Percentiles rank a stretch among this genome's conserved stretches.
Conservation (phyloP, 352 stramenopile species). For the Phytophthora parvispora region DNA sequence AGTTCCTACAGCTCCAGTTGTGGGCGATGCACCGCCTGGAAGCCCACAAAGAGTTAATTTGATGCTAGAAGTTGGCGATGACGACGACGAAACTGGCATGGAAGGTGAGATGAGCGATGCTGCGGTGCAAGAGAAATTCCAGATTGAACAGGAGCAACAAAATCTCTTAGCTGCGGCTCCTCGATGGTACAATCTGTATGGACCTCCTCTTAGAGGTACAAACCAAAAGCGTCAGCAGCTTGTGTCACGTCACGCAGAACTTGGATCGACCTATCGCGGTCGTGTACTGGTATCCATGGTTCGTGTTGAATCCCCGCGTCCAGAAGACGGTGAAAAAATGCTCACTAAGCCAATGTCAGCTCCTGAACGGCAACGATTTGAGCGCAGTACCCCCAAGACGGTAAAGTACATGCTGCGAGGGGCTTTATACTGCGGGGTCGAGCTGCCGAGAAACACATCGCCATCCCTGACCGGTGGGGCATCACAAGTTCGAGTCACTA, state of each 20-base stretch:
- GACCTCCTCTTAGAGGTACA: conserved; percentile 66
- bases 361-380: conserved; percentile 8
- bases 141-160: conserved; percentile 25
- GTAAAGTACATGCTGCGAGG: conserved; percentile 77
- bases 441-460: conserved; percentile 44
- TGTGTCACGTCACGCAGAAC: conserved; percentile 71
- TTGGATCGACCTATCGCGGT: conserved; percentile 85
- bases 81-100: not conserved
- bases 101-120: conserved; percentile 6
- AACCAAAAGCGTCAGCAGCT: conserved; percentile 64
- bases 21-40: not conserved
- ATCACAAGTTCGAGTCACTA: conserved; percentile 55
- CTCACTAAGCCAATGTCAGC: conserved; percentile 60
- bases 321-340: conserved; percentile 69
- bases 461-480: conserved; percentile 10
- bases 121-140: conserved; percentile 3
- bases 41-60: conserved; percentile 9
- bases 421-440: conserved; percentile 65
- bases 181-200: conserved; percentile 90
- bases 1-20: conserved; percentile 33
- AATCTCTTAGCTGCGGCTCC: conserved; percentile 16
- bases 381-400: conserved; percentile 43
- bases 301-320: conserved; percentile 47
- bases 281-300: conserved; percentile 85
- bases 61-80: conserved; percentile 16